These are phyloP conservation scores for Paramecium octaurelia DNA, from an alignment of 73 alveolate species.

Conservation along the genomic window DNA sequence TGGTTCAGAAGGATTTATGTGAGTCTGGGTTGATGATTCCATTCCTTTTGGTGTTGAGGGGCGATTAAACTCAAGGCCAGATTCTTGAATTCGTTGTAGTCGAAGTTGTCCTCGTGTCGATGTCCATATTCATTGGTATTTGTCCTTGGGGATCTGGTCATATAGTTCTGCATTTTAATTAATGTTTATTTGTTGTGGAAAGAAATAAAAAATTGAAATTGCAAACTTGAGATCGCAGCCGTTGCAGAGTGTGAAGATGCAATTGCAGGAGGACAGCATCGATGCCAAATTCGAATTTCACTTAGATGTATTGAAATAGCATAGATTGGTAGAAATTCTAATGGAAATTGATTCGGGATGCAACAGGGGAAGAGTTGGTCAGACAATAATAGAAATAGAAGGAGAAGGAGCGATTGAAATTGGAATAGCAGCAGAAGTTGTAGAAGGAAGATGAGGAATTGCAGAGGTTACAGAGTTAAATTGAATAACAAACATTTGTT, in stretches of 20 bases:
- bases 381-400: neutral
- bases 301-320: neutral
- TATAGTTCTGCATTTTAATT: neutral
- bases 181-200: conserved; percentile 27
- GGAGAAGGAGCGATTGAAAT: neutral
- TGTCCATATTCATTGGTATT: neutral
- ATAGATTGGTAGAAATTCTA: neutral
- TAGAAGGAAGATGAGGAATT: conserved; percentile 37
- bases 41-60: neutral
- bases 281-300: neutral
- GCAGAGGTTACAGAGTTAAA: neutral
- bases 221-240: conserved; percentile 2
- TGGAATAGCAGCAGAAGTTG: neutral
- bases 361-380: conserved; percentile 7
- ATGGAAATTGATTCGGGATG: neutral
- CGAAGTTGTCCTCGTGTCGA: neutral
- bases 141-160: neutral
- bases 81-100: neutral
- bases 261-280: neutral
- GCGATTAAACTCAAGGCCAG: neutral
- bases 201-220: conserved; percentile 5
- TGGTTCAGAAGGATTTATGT: neutral
- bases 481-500: neutral
- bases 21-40: conserved; percentile 2
- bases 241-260: neutral